Evolutionary conservation across 2,329 filamentous ascomycete species (phyloP), one percentile per base, ranked within the genome.

Genomic region (Ceratocystis papillata): DNA sequence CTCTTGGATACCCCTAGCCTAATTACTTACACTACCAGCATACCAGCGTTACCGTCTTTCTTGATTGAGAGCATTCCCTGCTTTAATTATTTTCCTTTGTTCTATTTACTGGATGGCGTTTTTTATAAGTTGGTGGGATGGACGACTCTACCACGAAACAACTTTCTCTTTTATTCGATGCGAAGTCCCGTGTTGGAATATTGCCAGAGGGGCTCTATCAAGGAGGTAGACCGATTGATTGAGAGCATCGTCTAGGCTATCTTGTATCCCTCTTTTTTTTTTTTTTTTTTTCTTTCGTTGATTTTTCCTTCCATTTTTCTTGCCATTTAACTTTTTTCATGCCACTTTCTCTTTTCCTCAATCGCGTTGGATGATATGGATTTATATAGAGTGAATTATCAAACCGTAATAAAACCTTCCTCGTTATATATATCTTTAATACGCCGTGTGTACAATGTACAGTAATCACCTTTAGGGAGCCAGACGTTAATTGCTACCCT

Each of bases 291-390:
- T 41, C 37, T 53, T 53, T 25, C 20, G 25, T 25, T 50, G 2
- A 20, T 6, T 48, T 17, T 48, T 48, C 15, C 20, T 48, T 48
- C 6, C 6, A 10, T 48, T 48, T 48, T n/a, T 20, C 20, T 17
- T 53, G 7, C 7, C 8, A 10, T 53, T 53, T 53, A 22, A 8
- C 10, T 45, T 46, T 62, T 20, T 46, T 62, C 30, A 33, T 62
- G 30, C 44, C 44, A 25, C 20, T 20, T 62, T 62, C 15, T 20
- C 17, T 20, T 62, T 46, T 62, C 50, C 62, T 62, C 65, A 68
- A 60, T 44, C 17, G 10, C 55, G 55, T 60, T 46, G 37, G 30
- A 20, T 33, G 41, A 50, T n/a, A 5, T 28, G 50, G 22, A 60
- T 53, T 45, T 44, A 46, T 44, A 33, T 44, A 45, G 20, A 45